These are phyloP conservation scores for Zasmidium citrigriseum DNA, from an alignment of 2,329 filamentous ascomycete genomes.

Conservation along the genomic window DNA sequence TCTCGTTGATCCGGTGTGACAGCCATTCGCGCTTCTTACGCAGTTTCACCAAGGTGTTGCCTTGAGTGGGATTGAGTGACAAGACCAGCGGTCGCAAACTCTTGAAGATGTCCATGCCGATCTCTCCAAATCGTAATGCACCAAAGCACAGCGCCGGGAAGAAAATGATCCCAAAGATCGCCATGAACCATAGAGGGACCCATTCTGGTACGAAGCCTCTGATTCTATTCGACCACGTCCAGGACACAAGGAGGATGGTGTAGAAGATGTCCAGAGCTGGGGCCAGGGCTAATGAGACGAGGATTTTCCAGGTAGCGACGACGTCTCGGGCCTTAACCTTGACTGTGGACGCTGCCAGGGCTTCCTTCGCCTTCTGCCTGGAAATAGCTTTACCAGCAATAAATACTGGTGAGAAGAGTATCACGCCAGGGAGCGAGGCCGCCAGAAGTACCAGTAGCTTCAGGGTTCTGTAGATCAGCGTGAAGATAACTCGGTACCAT, in stretches of 20 bases:
- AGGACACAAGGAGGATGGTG: slow-evolving; percentile 70
- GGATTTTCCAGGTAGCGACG: slow-evolving; percentile 90
- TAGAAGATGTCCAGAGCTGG: slow-evolving; percentile 83
- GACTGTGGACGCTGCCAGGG: slow-evolving; percentile 80
- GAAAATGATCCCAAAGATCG: slow-evolving; percentile 72
- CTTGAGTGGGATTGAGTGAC: slow-evolving; percentile 79
- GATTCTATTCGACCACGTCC: slow-evolving; percentile 78
- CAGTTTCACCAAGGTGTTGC: slow-evolving; percentile 79
- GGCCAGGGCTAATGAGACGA: slow-evolving; percentile 82
- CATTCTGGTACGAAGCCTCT: slow-evolving; percentile 79
- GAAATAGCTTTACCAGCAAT: slow-evolving; percentile 81
- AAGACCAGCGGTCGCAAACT: slow-evolving; percentile 85
- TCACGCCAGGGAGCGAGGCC: slow-evolving; percentile 79
- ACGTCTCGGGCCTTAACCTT: slow-evolving; percentile 88
- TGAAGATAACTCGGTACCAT: slow-evolving; percentile 71
- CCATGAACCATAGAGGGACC: slow-evolving; percentile 76
- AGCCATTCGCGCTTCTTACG: slow-evolving; percentile 71
- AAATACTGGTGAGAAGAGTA: slow-evolving; percentile 88
- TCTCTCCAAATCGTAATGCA: slow-evolving; percentile 89
- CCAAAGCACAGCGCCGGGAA: slow-evolving; percentile 91
- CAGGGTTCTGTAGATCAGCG: slow-evolving; percentile 74
- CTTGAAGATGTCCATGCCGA: slow-evolving; percentile 99
- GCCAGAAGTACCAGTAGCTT: slow-evolving; percentile 77
- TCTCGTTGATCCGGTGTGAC: slow-evolving; percentile 78
- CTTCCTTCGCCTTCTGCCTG: slow-evolving; percentile 77